Evolutionary conservation across 2,329 filamentous ascomycete species (phyloP), one percentile per base, ranked within the genome.

Genomic region (Aurifilum marmelostoma): DNA sequence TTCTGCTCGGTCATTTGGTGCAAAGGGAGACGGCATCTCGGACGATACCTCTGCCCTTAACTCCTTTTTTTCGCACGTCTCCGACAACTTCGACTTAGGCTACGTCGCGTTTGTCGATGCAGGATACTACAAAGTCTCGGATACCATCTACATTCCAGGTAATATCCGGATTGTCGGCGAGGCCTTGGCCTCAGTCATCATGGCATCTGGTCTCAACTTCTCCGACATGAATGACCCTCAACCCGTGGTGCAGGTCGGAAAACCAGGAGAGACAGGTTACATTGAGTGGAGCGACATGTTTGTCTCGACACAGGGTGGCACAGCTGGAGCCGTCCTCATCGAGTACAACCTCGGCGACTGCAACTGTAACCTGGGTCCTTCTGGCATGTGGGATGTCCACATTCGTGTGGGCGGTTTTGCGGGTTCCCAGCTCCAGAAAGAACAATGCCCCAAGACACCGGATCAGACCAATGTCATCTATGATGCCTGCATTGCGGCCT

Each of bases 251-350:
- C 86, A 89, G 72, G 80, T 90, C 3, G 88, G 87, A 16, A 78
- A 74, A 2, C 81, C 86, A 0, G 90, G 91, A 3, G 87, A 93
- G 32, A 77, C 77, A 12, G 92, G 92, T 7, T 82, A 81, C 18
- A 82, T 94, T 24, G 91, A 94, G 77, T 88, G 90, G 82, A 88
- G 86, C 5, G 92, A 94, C 76, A 87, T 92, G 74, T 85, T 94
- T 63, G 83, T 94, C 18, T 88, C 88, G 67, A 92, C 90, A 0
- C 84, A 87, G 68, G 92, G 91, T 1, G 80, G 89, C 34, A 84
- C 89, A 9, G 83, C 88, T 1, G 92, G 92, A 5, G 92, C 91
- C 1, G 83, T 90, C 9, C 80, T 94, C 8, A 87, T 94, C 69
- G 85, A 94, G 75, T 94, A 89, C 83, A 94, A 94, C 76, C 81